Evolutionary conservation across 1,284 basidiomycete genomes (phyloP).

Genomic region (Cutaneotrichosporon cavernicola): DNA sequence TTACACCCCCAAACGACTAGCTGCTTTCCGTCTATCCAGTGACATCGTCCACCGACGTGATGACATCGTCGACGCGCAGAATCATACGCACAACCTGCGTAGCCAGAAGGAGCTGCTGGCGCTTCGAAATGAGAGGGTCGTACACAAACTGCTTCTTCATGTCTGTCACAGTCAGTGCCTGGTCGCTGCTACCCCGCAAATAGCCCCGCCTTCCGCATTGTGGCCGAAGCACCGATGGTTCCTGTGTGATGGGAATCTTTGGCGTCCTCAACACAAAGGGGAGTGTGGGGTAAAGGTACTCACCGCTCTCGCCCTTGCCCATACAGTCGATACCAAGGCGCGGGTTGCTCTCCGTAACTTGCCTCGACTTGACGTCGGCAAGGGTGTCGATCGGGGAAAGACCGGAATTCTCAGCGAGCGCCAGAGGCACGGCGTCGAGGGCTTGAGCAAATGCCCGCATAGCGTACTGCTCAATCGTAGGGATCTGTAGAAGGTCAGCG

Average conservation of each 20-base stretch:
- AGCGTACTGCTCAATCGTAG: constrained; percentile 97
- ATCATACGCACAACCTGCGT: constrained; percentile 71
- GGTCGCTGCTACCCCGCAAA: constrained; percentile 8
- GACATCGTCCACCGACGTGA: constrained; percentile 21
- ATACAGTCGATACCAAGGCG: constrained; percentile 91
- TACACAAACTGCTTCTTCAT: constrained; percentile 98
- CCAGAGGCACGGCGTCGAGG: constrained; percentile 87
- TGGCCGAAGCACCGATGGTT: neutral
- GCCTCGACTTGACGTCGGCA: constrained; percentile 88
- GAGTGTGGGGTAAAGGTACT: constrained; percentile 36
- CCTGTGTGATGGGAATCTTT: neutral
- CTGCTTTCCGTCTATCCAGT: constrained; percentile 1
- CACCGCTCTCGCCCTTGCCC: constrained; percentile 78
- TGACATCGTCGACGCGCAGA: constrained; percentile 52
- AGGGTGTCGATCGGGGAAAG: constrained; percentile 94
- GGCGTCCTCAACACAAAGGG: neutral
- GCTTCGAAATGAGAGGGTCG: constrained; percentile 94
- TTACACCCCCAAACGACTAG: neutral
- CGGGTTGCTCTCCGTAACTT: constrained; percentile 83
- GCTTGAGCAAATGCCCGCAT: constrained; percentile 97
- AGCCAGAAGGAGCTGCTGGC: constrained; percentile 95
- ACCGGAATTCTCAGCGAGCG: constrained; percentile 96
- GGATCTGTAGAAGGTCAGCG: constrained; percentile 59
- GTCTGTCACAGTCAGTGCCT: constrained; percentile 58
- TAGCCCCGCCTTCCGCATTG: neutral